phyloP scores from a whole-genome alignment of 495 filamentous ascomycete genomes.

The Penicillium tannophilum region DNA sequence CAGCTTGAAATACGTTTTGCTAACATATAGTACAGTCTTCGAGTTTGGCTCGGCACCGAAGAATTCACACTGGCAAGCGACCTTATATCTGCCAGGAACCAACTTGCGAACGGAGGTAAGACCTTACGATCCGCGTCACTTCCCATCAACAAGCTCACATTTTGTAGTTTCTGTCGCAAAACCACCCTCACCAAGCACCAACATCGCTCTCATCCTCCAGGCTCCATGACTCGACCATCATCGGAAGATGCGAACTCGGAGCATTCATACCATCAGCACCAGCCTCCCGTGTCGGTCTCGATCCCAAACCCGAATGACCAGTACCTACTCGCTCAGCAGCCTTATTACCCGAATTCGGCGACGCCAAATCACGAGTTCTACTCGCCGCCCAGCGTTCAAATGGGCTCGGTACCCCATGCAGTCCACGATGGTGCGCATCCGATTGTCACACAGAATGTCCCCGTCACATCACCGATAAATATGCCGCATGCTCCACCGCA shows the following conservation, averaged over 20 bases:
- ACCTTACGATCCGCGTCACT: background rate
- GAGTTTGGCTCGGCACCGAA: constrained; percentile 80
- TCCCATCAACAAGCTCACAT: constrained; percentile 3
- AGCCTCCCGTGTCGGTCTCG: constrained; percentile 32
- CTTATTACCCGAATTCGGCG: constrained; percentile 40
- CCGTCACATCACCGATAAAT: constrained; percentile 36
- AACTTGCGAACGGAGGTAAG: constrained; percentile 79
- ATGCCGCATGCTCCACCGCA: constrained; percentile 36
- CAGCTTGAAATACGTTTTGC: background rate
- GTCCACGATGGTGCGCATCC: constrained; percentile 33
- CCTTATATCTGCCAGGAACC: constrained; percentile 81
- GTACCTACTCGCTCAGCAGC: constrained; percentile 44
- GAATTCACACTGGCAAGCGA: constrained; percentile 83
- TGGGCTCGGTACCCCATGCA: constrained; percentile 28
- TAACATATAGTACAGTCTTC: constrained; percentile 62
- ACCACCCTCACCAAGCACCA: constrained; percentile 88
- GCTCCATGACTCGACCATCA: constrained; percentile 48
- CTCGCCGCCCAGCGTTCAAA: constrained; percentile 36
- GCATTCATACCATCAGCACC: constrained; percentile 42
- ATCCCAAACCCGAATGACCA: constrained; percentile 40
- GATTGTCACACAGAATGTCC: constrained; percentile 35
- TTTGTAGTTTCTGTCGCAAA: constrained; percentile 77
- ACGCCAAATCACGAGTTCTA: constrained; percentile 46
- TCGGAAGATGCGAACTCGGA: constrained; percentile 47
- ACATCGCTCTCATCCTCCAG: constrained; percentile 66